These are phyloP conservation scores for Jaltomata sinuosa DNA, from an alignment of 257 asterid species.

Conservation along the genomic window DNA sequence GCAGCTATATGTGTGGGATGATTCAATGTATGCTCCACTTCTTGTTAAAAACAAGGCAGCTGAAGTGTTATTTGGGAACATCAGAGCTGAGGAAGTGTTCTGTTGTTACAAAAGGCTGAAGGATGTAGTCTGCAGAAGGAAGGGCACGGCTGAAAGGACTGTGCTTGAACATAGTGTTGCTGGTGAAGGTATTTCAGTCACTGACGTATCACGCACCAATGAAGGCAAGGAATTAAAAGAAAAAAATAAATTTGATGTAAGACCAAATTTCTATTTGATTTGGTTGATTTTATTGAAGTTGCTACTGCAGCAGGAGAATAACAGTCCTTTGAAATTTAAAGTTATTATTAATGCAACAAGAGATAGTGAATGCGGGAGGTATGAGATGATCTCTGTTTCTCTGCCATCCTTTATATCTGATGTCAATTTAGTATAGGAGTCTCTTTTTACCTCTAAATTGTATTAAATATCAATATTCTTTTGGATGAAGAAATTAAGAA, in stretches of 20 bases:
- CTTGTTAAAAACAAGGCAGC: slow-evolving; percentile 54
- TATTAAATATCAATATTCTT: not conserved
- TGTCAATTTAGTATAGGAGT: not conserved
- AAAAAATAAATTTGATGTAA: not conserved
- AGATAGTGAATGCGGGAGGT: slow-evolving; percentile 56
- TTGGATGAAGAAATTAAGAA: not conserved
- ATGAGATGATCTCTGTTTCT: slow-evolving; percentile 45
- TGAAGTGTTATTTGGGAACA: slow-evolving; percentile 47
- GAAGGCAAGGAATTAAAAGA: not conserved
- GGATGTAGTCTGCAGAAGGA: not conserved
- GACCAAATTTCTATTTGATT: slow-evolving; percentile 29
- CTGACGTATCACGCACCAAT: not conserved
- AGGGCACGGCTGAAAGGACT: not conserved
- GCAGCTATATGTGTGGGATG: slow-evolving; percentile 73
- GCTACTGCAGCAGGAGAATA: slow-evolving; percentile 36
- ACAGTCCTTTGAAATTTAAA: slow-evolving; percentile 49
- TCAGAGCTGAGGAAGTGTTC: slow-evolving; percentile 43
- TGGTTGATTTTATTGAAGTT: slow-evolving; percentile 48
- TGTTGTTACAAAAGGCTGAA: slow-evolving; percentile 31
- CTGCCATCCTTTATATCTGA: slow-evolving; percentile 23
- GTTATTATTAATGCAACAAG: slow-evolving; percentile 28
- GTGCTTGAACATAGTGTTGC: not conserved
- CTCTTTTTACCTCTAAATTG: not conserved
- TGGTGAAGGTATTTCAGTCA: not conserved
- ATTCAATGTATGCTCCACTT: slow-evolving; percentile 40